These are phyloP conservation scores for Geotrichum carabidarum DNA, from an alignment of 1,139 yeast genomes.

Conservation along the genomic window DNA sequence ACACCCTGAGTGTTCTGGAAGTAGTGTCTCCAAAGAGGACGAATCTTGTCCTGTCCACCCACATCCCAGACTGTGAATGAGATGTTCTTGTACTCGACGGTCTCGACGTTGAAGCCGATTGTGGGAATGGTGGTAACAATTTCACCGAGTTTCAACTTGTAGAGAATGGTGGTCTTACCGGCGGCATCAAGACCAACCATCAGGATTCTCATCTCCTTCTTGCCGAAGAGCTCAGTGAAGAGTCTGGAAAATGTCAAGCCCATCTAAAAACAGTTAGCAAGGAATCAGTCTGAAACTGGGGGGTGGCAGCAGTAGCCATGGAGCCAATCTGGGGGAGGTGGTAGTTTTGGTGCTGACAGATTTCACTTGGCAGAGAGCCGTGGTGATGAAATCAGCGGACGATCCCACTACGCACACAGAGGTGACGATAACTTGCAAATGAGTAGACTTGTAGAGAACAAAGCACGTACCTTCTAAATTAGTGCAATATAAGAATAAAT, in stretches of 20 bases:
- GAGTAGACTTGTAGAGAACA: too few species aligned
- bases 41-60: conserved; percentile 88
- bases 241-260: conserved; percentile 86
- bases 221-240: conserved; percentile 68
- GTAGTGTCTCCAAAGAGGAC: conserved; percentile 93
- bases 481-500: too few species aligned
- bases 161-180: conserved; percentile 77
- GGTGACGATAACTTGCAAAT: too few species aligned
- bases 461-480: too few species aligned
- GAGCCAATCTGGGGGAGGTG: too few species aligned
- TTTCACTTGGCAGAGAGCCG: too few species aligned
- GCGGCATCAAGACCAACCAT: conserved; percentile 93
- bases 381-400: too few species aligned
- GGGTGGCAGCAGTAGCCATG: too few species aligned
- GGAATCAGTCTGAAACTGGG: too few species aligned
- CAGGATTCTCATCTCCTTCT: conserved; percentile 69
- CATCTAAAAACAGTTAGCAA: conserved; percentile 41
- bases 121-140: conserved; percentile 81
- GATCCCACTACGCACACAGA: too few species aligned
- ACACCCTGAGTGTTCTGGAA: conserved; percentile 90
- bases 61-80: conserved; percentile 96
- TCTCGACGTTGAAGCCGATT: conserved; percentile 91
- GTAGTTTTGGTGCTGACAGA: too few species aligned
- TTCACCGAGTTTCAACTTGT: conserved; percentile 68
- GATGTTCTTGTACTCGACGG: conserved; percentile 80